Base-by-base conservation (phyloP, 78 protist genomes). In the Reticulomyxa filosa region DNA sequence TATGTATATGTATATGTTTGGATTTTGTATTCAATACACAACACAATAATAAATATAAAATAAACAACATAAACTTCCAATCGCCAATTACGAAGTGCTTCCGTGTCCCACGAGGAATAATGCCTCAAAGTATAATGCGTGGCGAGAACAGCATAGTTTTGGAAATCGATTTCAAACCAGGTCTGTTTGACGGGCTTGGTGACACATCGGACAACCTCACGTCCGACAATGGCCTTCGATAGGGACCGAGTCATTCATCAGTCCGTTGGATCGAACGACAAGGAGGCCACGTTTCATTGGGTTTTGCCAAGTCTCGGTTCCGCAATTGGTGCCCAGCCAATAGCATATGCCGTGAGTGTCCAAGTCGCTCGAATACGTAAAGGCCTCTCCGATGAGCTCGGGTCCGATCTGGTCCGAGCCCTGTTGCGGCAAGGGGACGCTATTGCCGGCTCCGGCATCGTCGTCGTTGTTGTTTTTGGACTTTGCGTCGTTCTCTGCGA, bases 101-200 rank as follows among this genome's bases (percentile, higher is more conserved):
- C 59, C 59, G 26, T 29, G 10, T 55, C 30, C 10, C 39, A 29
- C 26, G 39, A 32, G 10, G 39, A 32, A 33, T 55, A 55, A 10
- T 55, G 59, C 34, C 59, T 29, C 34, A 55, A 33, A 8, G 59
- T 55, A 33, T 55, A 55, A 11, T 55, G 59, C 59, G 59, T 55
- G 8, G 59, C 39, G 39, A 10, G 26, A 8, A 55, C 59, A 22
- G 39, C 39, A 11, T 20, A 10, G 10, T 11, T 10, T 10, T 55
- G 8, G 39, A 55, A 33, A 33, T 55, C 59, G 59, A 55, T 33
- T 29, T 10, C 30, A 33, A 55, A 8, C 32, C 8, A 55, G 10
- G 10, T 10, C 10, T 10, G 11, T 33, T 8, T 8, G 10, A 32
- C 11, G 10, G 26, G 26, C 59, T 55, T 8, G 8, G 32, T 20